Evolutionary conservation across 768 basidiomycete genomes (phyloP).

Genomic region (Leccinum subtestaceum): DNA sequence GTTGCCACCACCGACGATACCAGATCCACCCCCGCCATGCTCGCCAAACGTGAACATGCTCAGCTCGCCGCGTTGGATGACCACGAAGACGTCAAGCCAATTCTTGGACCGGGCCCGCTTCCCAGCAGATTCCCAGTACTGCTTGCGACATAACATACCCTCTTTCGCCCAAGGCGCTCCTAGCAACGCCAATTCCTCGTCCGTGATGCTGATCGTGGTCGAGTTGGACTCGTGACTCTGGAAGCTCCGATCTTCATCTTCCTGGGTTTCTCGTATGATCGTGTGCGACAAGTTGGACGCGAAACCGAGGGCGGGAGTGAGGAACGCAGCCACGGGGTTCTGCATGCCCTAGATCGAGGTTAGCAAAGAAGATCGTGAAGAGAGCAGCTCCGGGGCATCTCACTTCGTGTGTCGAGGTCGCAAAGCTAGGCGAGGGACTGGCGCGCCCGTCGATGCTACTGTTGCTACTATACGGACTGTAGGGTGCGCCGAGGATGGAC

Average conservation of each 20-base stretch:
- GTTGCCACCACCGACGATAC: conserved; percentile 90
- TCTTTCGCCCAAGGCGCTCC: conserved; percentile 99
- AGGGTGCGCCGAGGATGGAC: conserved; percentile 67
- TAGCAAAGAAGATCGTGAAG: neutral
- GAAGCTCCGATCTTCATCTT: conserved; percentile 74
- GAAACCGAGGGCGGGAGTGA: conserved; percentile 89
- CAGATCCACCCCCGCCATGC: conserved; percentile 54
- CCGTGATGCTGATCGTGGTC: conserved; percentile 82
- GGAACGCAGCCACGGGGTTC: conserved; percentile 64
- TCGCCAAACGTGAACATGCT: conserved; percentile 96
- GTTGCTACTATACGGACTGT: conserved; percentile 81
- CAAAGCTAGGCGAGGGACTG: conserved; percentile 92
- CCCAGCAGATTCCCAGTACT: conserved; percentile 85
- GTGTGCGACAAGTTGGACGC: conserved; percentile 94
- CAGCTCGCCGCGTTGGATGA: conserved; percentile 91
- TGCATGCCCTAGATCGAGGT: conserved; percentile 47
- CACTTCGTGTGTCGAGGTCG: conserved; percentile 85
- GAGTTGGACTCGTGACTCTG: conserved; percentile 62
- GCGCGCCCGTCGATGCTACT: conserved; percentile 82
- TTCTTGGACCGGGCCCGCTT: conserved; percentile 84
- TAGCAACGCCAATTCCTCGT: conserved; percentile 92
- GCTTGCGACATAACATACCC: conserved; percentile 91
- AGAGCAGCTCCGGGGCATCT: conserved; percentile 9
- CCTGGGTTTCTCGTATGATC: conserved; percentile 92
- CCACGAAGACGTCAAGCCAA: conserved; percentile 95